Base-by-base conservation (phyloP, 768 basidiomycete species). In the Agaricus bisporus region DNA sequence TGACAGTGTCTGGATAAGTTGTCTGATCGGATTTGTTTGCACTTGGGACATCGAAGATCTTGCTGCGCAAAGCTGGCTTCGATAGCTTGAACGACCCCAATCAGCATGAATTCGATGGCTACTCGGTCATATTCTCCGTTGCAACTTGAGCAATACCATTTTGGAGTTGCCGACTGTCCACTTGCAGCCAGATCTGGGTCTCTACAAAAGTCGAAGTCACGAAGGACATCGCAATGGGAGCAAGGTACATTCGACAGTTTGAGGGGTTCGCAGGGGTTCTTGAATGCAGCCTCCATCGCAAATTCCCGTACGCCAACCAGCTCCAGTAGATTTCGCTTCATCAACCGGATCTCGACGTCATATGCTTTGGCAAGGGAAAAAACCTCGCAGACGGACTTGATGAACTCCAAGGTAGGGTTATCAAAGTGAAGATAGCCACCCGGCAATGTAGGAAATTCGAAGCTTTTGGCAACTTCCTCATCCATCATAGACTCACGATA, bases 141-240 rank as follows among this genome's bases (percentile, higher is more conserved):
- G 59, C 94, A 97, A 49, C 72, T 72, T 48, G 74, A 70, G 63
- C 93, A 91, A 12, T 71, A 63, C 91, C 89, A 93, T 51, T 78
- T 81, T 5, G 77, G 73, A 15, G 75, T 71, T 6, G 76, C 70
- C 35, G 78, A 68, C 55, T 70, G 58, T 61, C 76, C 70, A 58
- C 73, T 73, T 9, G 90, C 85, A 41, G 91, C 73, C 38, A 97
- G 76, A 55, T 92, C 88, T 10, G 83, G 78, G 68, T 98, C 95
- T 14, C 95, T 82, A 65, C 95, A 98, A 63, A 99, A 89, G 67
- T 99, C 97, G 62, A 99, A 90, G 66, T 95, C 93, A 2, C 88
- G 82, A 56, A 94, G 76, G 12, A 74, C 70, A 66, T 93, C 94
- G 69, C 91, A 98, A 61, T 85, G 81, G 39, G 80, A 82, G 65